Evolutionary conservation across 1,284 basidiomycete genomes (phyloP).

Genomic region (Ustanciosporium gigantosporum): DNA sequence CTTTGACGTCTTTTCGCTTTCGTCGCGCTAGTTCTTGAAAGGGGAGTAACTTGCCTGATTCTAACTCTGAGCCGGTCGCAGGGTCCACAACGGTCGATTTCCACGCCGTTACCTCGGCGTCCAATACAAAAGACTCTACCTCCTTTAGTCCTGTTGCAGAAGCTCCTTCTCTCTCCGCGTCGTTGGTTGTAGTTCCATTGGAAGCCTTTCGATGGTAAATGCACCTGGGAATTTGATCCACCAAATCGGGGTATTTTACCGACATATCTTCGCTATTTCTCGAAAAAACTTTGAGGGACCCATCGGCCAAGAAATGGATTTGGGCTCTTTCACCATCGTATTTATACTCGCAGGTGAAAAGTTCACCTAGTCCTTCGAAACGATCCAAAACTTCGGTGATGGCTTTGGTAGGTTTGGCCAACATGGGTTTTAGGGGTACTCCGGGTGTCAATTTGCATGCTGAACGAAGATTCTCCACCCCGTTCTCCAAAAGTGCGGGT

Average conservation of each 20-base stretch:
- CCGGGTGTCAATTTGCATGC: constrained; percentile 88
- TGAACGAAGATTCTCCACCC: constrained; percentile 73
- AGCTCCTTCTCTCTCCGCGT: too few species aligned
- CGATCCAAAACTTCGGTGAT: constrained; percentile 97
- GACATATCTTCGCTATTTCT: constrained; percentile 99
- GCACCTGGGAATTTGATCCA: constrained; percentile 83
- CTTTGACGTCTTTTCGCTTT: constrained; percentile 95
- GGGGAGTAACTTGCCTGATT: constrained; percentile 73
- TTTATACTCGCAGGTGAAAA: constrained; percentile 99
- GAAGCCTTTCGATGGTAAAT: constrained; percentile 65
- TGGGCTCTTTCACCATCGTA: constrained; percentile 98
- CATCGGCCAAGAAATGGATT: constrained; percentile 43
- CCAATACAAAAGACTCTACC: constrained; percentile 86
- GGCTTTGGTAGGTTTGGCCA: constrained; percentile 99
- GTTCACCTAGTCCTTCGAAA: constrained; percentile 92
- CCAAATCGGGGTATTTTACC: constrained; percentile 96
- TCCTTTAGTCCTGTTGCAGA: too few species aligned
- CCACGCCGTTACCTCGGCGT: constrained; percentile 95
- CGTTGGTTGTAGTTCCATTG: too few species aligned
- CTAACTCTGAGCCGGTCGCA: constrained; percentile 14
- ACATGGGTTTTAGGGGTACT: constrained; percentile 96
- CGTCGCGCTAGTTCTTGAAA: constrained; percentile 95
- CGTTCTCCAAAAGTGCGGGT: constrained; percentile 82
- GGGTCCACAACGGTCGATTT: constrained; percentile 68
- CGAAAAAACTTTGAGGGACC: constrained; percentile 79